phyloP scores from a whole-genome alignment of 441 rosid genomes.

The Jatropha multifida region DNA sequence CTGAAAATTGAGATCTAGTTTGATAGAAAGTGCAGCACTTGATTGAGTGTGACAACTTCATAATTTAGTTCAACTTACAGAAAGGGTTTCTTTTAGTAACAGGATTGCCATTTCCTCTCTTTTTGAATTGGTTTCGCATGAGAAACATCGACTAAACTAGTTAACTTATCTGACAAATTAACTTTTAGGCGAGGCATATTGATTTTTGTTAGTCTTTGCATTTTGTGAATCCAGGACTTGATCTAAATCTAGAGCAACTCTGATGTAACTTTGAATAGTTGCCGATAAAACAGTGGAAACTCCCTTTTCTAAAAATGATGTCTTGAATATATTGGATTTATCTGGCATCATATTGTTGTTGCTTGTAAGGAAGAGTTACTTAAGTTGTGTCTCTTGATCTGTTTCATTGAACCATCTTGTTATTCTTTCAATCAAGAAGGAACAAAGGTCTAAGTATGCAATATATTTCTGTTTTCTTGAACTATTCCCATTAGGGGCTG shows the following conservation, averaged over 20 bases:
- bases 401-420: not conserved
- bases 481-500: not conserved
- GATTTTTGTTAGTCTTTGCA: not conserved
- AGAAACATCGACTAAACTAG: not conserved
- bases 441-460: not conserved
- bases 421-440: not conserved
- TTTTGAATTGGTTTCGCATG: not conserved
- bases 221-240: not conserved
- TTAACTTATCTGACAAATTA: not conserved
- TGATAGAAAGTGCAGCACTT: not conserved
- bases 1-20: not conserved
- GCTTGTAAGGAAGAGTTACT: not conserved
- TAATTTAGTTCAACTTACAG: not conserved
- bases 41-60: not conserved
- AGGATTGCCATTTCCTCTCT: not conserved
- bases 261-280: not conserved
- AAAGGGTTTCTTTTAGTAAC: not conserved
- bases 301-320: not conserved
- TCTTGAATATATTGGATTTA: not conserved
- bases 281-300: not conserved
- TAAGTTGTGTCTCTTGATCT: not conserved
- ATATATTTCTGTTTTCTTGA: not conserved
- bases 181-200: not conserved
- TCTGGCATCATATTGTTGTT: not conserved
- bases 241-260: not conserved